Conservation (phyloP, 805 yeast species). For the Schwanniomyces pseudopolymorphus region DNA sequence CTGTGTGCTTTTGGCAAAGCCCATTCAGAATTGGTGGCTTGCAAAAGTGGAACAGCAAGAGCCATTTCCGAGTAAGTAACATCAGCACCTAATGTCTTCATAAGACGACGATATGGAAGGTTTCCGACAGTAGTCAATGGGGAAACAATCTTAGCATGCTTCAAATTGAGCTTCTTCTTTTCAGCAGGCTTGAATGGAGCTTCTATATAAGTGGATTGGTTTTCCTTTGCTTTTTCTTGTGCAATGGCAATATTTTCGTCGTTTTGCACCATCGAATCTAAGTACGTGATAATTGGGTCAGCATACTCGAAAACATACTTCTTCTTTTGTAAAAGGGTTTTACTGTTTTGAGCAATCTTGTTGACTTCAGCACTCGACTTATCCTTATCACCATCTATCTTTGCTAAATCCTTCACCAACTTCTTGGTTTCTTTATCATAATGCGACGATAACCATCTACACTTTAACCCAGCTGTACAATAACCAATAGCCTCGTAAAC, state of each 20-base stretch:
- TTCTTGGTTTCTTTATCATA: constrained; percentile 45
- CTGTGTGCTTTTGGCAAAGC: constrained; percentile 90
- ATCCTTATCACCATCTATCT: constrained; percentile 29
- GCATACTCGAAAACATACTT: constrained; percentile 58
- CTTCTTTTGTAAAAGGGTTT: constrained; percentile 57
- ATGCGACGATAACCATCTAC: constrained; percentile 87
- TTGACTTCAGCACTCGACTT: constrained; percentile 60
- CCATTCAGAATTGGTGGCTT: constrained; percentile 95
- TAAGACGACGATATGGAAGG: constrained; percentile 88
- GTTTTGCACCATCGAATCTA: constrained; percentile 59
- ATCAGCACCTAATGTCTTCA: constrained; percentile 89
- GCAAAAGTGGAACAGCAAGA: constrained; percentile 75
- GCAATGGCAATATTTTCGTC: constrained; percentile 35
- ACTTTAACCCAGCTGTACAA: constrained; percentile 90
- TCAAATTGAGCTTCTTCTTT: constrained; percentile 70
- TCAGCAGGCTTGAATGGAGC: constrained; percentile 77
- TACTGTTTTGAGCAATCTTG: constrained; percentile 48
- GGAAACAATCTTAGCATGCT: constrained; percentile 80
- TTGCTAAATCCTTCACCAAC: constrained; percentile 45
- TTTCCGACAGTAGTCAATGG: constrained; percentile 98
- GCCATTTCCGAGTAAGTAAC: constrained; percentile 97
- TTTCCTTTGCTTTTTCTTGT: constrained; percentile 31
- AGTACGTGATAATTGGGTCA: constrained; percentile 56
- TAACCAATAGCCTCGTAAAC: constrained; percentile 78
- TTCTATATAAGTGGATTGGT: constrained; percentile 61